Evolutionary conservation across 257 asterid genomes (phyloP).

Genomic region (Dorcoceras hygrometricum): DNA sequence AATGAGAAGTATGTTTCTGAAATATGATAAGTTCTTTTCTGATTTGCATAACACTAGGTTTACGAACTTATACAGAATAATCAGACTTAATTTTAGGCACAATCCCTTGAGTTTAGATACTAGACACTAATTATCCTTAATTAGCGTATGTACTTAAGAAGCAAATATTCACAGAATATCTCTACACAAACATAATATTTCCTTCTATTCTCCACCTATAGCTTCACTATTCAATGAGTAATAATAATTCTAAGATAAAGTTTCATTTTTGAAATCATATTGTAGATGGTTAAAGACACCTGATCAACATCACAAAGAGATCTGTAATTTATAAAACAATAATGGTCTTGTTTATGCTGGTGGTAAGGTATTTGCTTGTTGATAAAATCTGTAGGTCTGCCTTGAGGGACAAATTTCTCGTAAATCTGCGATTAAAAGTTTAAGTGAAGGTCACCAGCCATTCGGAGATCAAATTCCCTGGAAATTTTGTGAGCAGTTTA

Average conservation of each 20-base stretch:
- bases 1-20: no score
- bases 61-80: no score
- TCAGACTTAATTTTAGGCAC: no score
- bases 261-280: conserved; percentile 5
- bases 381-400: conserved; percentile 46
- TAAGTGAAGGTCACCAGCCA: conserved; percentile 72
- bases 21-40: no score
- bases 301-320: background rate
- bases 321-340: background rate
- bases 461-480: conserved; percentile 94
- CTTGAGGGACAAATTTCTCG: conserved; percentile 91
- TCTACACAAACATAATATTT: no score
- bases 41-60: no score
- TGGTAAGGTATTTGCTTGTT: conserved; percentile 6
- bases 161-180: no score
- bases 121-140: no score
- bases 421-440: conserved; percentile 62
- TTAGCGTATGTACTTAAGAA: no score
- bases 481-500: conserved; percentile 84
- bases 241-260: background rate
- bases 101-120: no score
- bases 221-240: background rate
- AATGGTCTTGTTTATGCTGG: conserved; percentile 10
- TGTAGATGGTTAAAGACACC: no score
- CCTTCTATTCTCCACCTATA: no score